Percentiles rank a stretch among this genome's conserved stretches.
Conservation (phyloP, 768 basidiomycete species). For the Agaricus sinodeliciosus region DNA sequence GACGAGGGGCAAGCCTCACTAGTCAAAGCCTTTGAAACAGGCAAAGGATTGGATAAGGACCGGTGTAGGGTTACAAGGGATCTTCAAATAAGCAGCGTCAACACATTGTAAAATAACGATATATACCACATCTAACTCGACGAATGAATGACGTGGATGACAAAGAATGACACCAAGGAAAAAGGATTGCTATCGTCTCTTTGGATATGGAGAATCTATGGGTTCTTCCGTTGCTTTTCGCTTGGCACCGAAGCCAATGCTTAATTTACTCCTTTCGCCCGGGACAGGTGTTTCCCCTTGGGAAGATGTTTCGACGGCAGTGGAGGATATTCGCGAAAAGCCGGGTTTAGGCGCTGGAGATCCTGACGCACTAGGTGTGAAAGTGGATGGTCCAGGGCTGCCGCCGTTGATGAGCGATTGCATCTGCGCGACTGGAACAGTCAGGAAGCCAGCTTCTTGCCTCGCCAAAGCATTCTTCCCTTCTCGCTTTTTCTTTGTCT, state of each 20-base stretch:
- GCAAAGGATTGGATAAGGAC: conserved; percentile 69
- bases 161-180: neutral
- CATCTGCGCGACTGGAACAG: conserved; percentile 52
- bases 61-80: conserved; percentile 68
- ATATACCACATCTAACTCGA: conserved; percentile 3
- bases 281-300: conserved; percentile 52
- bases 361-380: conserved; percentile 29
- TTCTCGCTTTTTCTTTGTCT: conserved; percentile 77
- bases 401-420: conserved; percentile 35
- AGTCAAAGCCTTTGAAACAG: conserved; percentile 66
- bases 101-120: conserved; percentile 40
- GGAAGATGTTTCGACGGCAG: conserved; percentile 41
- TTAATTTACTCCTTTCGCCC: conserved; percentile 65
- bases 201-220: conserved; percentile 59
- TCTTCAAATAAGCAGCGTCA: conserved; percentile 64
- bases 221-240: conserved; percentile 73
- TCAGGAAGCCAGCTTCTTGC: conserved; percentile 60
- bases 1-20: conserved; percentile 80
- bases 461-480: conserved; percentile 44
- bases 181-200: conserved; percentile 33
- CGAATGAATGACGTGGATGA: neutral
- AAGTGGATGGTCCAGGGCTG: conserved; percentile 36
- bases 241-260: conserved; percentile 74
- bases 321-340: conserved; percentile 69
- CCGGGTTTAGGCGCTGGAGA: conserved; percentile 69